A percentile compares a stretch with the other conserved stretches of the same genome.
Conservation (phyloP, 2,329 filamentous ascomycete genomes). For the Fonsecaea pedrosoi region DNA sequence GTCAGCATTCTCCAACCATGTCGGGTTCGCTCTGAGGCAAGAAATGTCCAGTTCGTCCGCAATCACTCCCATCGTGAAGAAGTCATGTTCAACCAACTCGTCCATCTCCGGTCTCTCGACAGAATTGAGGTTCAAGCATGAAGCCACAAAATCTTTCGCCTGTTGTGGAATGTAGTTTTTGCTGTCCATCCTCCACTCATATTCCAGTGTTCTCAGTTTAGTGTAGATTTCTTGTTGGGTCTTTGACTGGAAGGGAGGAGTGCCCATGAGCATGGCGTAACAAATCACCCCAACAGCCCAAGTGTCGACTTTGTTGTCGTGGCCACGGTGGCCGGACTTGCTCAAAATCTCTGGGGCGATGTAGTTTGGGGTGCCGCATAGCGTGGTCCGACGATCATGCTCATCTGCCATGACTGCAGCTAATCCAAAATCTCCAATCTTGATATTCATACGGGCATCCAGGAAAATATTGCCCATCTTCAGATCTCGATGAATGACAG, state of each 20-base stretch:
- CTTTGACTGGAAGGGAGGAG: constrained; percentile 90
- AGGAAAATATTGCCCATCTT: constrained; percentile 99
- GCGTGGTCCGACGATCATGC: constrained; percentile 89
- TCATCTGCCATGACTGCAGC: constrained; percentile 90
- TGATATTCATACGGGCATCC: constrained; percentile 93
- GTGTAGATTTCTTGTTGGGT: constrained; percentile 60
- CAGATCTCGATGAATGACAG: constrained; percentile 93
- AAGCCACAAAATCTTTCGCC: constrained; percentile 56
- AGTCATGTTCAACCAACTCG: constrained; percentile 57
- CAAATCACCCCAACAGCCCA: constrained; percentile 99
- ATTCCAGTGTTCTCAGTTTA: constrained; percentile 56
- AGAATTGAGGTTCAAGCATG: constrained; percentile 56
- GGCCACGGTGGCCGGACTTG: constrained; percentile 77
- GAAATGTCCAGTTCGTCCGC: constrained; percentile 51
- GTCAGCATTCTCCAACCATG: constrained; percentile 53
- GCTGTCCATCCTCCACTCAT: constrained; percentile 56
- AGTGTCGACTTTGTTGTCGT: constrained; percentile 97
- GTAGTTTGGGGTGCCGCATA: constrained; percentile 98
- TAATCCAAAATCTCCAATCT: constrained; percentile 95
- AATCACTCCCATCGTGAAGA: constrained; percentile 60
- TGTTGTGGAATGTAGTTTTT: constrained; percentile 58
- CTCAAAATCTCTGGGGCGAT: constrained; percentile 96
- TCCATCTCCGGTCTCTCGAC: constrained; percentile 58
- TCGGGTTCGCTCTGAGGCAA: constrained; percentile 49
- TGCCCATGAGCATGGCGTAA: constrained; percentile 93